Base-by-base conservation (phyloP, 2,329 filamentous ascomycete species). In the Diaporthe velutina region DNA sequence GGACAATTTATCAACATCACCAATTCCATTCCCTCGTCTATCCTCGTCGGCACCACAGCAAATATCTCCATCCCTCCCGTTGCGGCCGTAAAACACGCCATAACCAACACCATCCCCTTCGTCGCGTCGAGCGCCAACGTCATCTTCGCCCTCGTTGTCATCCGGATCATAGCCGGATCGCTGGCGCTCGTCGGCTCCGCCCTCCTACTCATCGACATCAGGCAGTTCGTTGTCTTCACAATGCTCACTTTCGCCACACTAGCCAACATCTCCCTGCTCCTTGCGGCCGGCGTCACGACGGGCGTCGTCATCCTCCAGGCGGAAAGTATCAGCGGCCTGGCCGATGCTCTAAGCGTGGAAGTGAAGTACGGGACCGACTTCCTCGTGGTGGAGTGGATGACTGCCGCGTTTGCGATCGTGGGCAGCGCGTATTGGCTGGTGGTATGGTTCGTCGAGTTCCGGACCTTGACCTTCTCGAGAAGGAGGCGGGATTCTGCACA, bases 341-440 rank as follows among this genome's bases (percentile, higher is more conserved):
- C 58, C 58, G 35, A 61, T 0, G 58, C 58, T 7, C 58, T 61
- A 13, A 42, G 38, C 58, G 58, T 61, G 38, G 58, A 61, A 9
- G 58, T 61, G n/a, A 15, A 42, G 7, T 61, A 42, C 38, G 58
- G 58, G 3, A 10, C n/a, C 7, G 28, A 30, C 3, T 61, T 61
- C 8, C 58, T 61, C 2, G 25, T 61, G n/a, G n/a, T 61, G 13
- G 58, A 61, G 15, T 61, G 58, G 58, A 38, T 61, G 1, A 61
- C 58, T 17, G 58, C 58, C 7, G 58, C 4, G 4, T 61, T 61
- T n/a, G 35, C 58, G 4, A 30, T 61, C 6, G 15, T 30, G n/a
- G 58, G 58, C 58, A 61, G 58, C n/a, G n/a, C n/a, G 8, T 61
- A 61, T 61, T 61, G 58, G 58, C 8, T 61, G 7, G 35, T 61